phyloP scores from a whole-genome alignment of 2,329 filamentous ascomycete species.

The Calycina herbarum region DNA sequence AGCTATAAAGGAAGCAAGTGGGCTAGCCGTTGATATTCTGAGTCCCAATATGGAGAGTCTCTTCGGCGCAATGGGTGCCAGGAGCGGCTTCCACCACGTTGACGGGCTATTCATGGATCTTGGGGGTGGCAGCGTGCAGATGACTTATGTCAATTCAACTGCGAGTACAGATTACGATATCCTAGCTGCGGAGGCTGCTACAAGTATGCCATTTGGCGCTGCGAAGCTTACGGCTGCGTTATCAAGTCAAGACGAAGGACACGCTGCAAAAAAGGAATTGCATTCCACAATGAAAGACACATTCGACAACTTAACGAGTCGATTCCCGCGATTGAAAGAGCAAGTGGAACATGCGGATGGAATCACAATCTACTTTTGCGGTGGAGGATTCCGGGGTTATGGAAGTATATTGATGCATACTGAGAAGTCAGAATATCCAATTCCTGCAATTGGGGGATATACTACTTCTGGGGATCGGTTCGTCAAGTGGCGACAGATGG shows the following conservation, averaged over 20 bases:
- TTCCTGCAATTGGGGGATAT: constrained; percentile 81
- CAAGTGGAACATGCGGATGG: constrained; percentile 44
- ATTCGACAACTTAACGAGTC: constrained; percentile 52
- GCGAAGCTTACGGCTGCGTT: constrained; percentile 56
- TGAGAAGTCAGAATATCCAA: constrained; percentile 73
- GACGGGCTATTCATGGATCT: constrained; percentile 83
- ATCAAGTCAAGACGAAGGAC: constrained; percentile 43
- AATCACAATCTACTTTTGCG: constrained; percentile 79
- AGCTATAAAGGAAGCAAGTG: constrained; percentile 62
- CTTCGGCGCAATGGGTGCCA: constrained; percentile 80
- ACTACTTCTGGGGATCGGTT: constrained; percentile 63
- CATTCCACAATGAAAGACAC: constrained; percentile 57
- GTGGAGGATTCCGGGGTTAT: constrained; percentile 88
- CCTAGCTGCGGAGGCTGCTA: constrained; percentile 53
- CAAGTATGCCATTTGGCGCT: constrained; percentile 62
- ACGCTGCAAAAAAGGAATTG: constrained; percentile 48
- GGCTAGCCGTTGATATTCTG: constrained; percentile 70
- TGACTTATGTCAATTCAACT: constrained; percentile 60
- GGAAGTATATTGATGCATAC: constrained; percentile 84
- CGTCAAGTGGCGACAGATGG: constrained; percentile 52
- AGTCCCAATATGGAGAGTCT: constrained; percentile 79
- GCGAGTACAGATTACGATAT: constrained; percentile 46
- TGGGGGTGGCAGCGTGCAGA: constrained; percentile 70
- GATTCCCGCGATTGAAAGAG: constrained; percentile 53
- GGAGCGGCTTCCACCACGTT: constrained; percentile 70